These are phyloP conservation scores for Magnusiomyces magnusii DNA, from an alignment of 1,139 yeast genomes.

Conservation along the genomic window DNA sequence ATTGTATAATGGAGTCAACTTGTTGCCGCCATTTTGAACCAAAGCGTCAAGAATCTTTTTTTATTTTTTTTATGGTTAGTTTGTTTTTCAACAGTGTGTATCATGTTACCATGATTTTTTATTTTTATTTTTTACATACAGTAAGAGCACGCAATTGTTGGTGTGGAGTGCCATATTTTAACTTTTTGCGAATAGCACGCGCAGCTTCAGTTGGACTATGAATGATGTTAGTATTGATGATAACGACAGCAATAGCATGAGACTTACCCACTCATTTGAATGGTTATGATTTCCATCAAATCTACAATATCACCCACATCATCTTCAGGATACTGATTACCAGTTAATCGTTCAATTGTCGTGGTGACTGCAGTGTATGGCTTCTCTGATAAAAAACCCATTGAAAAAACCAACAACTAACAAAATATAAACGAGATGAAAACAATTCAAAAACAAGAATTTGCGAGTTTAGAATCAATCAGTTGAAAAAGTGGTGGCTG, in stretches of 20 bases:
- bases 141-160: slow-evolving; percentile 62
- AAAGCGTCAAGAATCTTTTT: slow-evolving; percentile 53
- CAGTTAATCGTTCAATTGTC: slow-evolving; percentile 41
- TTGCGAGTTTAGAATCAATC: too few species aligned
- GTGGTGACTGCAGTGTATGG: slow-evolving; percentile 46
- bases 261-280: slow-evolving; percentile 36
- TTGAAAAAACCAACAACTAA: slow-evolving; percentile 10
- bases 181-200: slow-evolving; percentile 75
- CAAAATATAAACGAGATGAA: not conserved
- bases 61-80: too few species aligned
- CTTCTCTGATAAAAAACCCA: slow-evolving; percentile 37
- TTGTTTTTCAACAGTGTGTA: too few species aligned
- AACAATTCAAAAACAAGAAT: too few species aligned
- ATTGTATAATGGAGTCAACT: slow-evolving; percentile 45
- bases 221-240: not conserved
- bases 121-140: too few species aligned
- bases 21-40: slow-evolving; percentile 64
- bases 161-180: slow-evolving; percentile 68
- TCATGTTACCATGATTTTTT: too few species aligned
- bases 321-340: slow-evolving; percentile 35
- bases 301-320: slow-evolving; percentile 38
- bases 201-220: slow-evolving; percentile 72
- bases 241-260: not conserved
- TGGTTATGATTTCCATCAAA: slow-evolving; percentile 39
- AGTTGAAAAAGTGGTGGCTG: too few species aligned